Base-by-base conservation (phyloP, 75 land plant species). In the Pinus albicaulis region DNA sequence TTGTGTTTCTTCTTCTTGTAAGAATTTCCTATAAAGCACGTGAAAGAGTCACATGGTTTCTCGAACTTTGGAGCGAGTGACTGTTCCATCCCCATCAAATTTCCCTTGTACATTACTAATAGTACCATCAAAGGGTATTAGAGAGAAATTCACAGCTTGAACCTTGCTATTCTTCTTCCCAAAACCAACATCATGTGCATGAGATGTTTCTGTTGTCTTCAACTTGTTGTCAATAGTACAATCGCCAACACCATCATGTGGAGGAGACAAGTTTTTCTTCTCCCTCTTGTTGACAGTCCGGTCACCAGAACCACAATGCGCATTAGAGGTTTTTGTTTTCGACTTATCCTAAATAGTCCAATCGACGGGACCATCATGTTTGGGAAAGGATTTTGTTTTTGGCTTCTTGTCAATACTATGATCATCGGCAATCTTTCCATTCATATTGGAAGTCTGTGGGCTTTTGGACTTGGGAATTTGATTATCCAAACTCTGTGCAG, bases 11-110 rank as follows among this genome's bases (percentile, higher is more conserved):
- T 73, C 76, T 56, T 61, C 71, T 11, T 79, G 66, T 36, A 59
- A 56, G 52, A 28, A 56, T 59, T 59, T 74, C 20, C 41, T 74
- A 74, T 56, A 59, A 38, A 74, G 59, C 6, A 22, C 63, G 28
- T 74, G 76, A 74, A 74, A 56, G 7, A 74, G 48, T 13, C 63
- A 44, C 59, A 58, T 56, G 63, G 76, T 74, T 60, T 74, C 76
- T 31, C 63, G 26, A 60, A 31, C 76, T 34, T 74, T 59, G 59
- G 76, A 23, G 13, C 41, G 63, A 8, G 76, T 56, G 20, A 57
- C 48, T 17, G 57, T 72, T 48, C 57, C 57, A 24, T 72, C 57
- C 17, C 23, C 48, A 72, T 72, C 57, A 53, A 17, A 55, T 24
- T 11, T 15, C 22, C 19, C 22, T 13, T 44, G 55, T 59, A 20